These are phyloP conservation scores for Trametes meyenii DNA, from an alignment of 768 basidiomycete species.

Conservation along the genomic window DNA sequence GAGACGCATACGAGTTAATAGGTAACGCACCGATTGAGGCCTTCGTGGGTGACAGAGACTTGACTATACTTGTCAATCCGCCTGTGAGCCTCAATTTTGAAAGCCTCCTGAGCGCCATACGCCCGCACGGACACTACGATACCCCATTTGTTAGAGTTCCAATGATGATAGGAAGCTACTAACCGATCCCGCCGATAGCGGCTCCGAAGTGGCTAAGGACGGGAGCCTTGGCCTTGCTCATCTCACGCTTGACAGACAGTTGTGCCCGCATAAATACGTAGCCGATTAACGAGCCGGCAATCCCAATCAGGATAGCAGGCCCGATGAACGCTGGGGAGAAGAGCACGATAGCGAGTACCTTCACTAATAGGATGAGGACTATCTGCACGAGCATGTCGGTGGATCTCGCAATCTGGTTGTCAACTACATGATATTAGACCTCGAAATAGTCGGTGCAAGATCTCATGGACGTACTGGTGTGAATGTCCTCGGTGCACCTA, in stretches of 20 bases:
- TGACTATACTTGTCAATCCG: constrained; percentile 58
- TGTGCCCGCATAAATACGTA: constrained; percentile 58
- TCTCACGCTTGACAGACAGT: constrained; percentile 56
- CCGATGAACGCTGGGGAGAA: constrained; percentile 44
- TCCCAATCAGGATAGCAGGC: constrained; percentile 39
- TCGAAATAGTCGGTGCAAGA: neutral
- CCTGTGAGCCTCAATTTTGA: constrained; percentile 46
- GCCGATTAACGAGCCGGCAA: constrained; percentile 44
- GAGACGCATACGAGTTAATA: constrained; percentile 16
- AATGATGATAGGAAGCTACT: constrained; percentile 3
- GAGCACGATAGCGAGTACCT: constrained; percentile 40
- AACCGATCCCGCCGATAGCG: constrained; percentile 51
- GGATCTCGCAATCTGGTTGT: constrained; percentile 33
- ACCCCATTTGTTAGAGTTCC: neutral
- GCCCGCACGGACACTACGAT: constrained; percentile 61
- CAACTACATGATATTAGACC: constrained; percentile 31
- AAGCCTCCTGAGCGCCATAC: constrained; percentile 58
- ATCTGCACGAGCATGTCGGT: constrained; percentile 41
- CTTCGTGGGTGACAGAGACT: constrained; percentile 51
- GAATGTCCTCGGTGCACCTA: constrained; percentile 26
- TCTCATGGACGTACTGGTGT: constrained; percentile 4
- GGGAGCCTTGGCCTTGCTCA: constrained; percentile 51
- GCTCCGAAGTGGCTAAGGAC: constrained; percentile 54
- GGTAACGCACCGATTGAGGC: constrained; percentile 29
- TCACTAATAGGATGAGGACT: constrained; percentile 38